Conservation (phyloP, 257 asterid species). For the Misopates orontium region DNA sequence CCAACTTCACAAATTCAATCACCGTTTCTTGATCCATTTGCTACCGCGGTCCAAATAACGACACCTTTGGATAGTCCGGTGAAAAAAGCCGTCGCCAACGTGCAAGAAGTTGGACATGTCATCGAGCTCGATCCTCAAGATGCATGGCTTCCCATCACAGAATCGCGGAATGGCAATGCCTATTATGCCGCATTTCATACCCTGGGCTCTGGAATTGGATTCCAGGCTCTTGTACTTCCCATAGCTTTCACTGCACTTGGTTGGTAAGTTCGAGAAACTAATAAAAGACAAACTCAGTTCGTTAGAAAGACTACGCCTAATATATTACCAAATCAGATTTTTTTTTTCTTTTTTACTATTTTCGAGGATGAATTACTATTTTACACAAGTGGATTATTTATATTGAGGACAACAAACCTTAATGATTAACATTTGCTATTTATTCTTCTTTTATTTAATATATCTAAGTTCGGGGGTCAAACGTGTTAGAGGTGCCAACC, state of each 20-base stretch:
- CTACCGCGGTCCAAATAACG: slow-evolving; percentile 36
- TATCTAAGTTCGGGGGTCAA: too few species aligned
- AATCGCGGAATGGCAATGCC: slow-evolving; percentile 77
- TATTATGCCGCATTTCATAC: slow-evolving; percentile 86
- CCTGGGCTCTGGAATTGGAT: slow-evolving; percentile 76
- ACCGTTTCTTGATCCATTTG: slow-evolving; percentile 45
- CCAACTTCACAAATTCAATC: too few species aligned
- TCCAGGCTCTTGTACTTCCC: slow-evolving; percentile 78
- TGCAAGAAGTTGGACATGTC: slow-evolving; percentile 73
- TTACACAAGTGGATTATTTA: too few species aligned
- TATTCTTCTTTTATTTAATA: too few species aligned
- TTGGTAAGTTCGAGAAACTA: slow-evolving; percentile 60
- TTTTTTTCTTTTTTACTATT: too few species aligned
- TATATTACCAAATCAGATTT: too few species aligned
- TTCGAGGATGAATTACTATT: too few species aligned
- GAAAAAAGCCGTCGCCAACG: slow-evolving; percentile 52
- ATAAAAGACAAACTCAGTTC: neutral
- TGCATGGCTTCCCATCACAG: slow-evolving; percentile 87
- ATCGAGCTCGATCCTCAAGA: slow-evolving; percentile 78
- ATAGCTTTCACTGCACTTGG: slow-evolving; percentile 74
- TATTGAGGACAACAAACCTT: too few species aligned
- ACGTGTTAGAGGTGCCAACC: too few species aligned
- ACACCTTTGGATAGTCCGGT: slow-evolving; percentile 79
- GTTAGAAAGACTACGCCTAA: neutral
- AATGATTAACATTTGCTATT: too few species aligned